Base-by-base conservation (phyloP, 345 rosid genomes). In the Cochlearia excelsa region DNA sequence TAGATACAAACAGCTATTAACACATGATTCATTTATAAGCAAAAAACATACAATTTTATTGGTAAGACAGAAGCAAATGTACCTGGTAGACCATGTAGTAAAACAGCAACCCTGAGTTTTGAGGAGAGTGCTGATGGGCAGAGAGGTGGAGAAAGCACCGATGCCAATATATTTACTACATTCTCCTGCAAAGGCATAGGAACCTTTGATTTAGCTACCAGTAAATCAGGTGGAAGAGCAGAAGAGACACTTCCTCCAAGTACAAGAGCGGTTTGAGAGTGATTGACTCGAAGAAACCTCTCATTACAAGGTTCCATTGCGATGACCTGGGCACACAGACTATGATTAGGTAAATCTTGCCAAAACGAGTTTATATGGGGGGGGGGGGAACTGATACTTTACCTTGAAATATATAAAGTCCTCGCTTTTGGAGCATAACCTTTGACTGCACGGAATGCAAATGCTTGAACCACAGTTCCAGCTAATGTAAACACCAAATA, bases 251-350 rank as follows among this genome's bases (percentile, higher is more conserved):
- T 81, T 66, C 94, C 91, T 46, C 95, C 99, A 54, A 93, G 95
- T 49, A 93, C 95, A 67, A 93, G 94, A 56, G 99, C 97, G 30
- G 97, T 93, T 77, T 74, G 82, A 61, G 82, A 75, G 59, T 59
- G 57, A 66, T 84, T 86, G 67, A 87, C 88, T 63, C 87, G 82
- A 70, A 89, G 90, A 77, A 84, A 69, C 11, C 73, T 63, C 76
- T 89, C 86, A 57, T 82, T 82, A 46, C 88, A 82, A 60, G 99
- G 99, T 78, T 93, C 97, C 94, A 87, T 72, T 4, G 97, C 84
- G 39, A 87, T 80, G 43, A 89, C 99, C 96, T 91, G 80, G 60
- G 44, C 59, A 69, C 30, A 73, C 9, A 30, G 77, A 81, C 42
- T 31, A 62, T 44, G 49, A 65, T 54, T 31, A 30, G 9, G 78